Evolutionary conservation across 2,329 filamentous ascomycete species (phyloP).

Genomic region (Bipolaris gigantea): DNA sequence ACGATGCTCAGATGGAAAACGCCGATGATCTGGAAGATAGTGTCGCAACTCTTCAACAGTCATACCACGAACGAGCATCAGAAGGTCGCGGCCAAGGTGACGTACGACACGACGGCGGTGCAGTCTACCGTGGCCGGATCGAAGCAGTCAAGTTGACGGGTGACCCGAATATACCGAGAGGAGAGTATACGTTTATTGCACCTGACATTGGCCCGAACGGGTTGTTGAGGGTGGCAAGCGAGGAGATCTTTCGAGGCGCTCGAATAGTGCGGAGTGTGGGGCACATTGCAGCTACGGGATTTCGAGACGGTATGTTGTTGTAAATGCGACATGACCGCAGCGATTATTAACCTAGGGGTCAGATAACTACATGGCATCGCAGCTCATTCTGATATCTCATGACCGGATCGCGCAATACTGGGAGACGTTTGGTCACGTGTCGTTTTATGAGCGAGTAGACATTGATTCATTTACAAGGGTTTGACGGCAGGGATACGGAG

Average conservation of each 20-base stretch:
- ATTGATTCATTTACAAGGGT: slow-evolving; percentile 44
- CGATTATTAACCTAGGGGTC: neutral
- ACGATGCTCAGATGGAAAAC: slow-evolving; percentile 16
- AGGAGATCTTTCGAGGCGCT: slow-evolving; percentile 71
- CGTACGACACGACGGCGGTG: slow-evolving; percentile 17
- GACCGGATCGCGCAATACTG: slow-evolving; percentile 81
- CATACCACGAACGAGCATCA: neutral
- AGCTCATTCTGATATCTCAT: slow-evolving; percentile 78
- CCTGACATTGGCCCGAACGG: slow-evolving; percentile 73
- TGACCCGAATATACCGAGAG: slow-evolving; percentile 85
- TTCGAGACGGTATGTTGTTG: slow-evolving; percentile 65
- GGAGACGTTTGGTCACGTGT: slow-evolving; percentile 59
- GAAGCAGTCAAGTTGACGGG: slow-evolving; percentile 91
- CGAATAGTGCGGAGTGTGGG: slow-evolving; percentile 73
- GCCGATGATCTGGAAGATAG: slow-evolving; percentile 46
- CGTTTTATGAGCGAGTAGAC: slow-evolving; percentile 53
- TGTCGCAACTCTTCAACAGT: slow-evolving; percentile 34
- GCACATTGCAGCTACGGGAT: slow-evolving; percentile 76
- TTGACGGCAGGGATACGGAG: neutral
- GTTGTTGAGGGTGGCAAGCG: slow-evolving; percentile 64
- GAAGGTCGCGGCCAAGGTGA: neutral
- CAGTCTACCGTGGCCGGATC: slow-evolving; percentile 66
- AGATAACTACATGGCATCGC: slow-evolving; percentile 75
- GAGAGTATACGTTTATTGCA: slow-evolving; percentile 79
- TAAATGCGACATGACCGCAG: neutral